Evolutionary conservation across 192 early-diverging fungal genomes (phyloP).

Genomic region (Coemansia sp.): DNA sequence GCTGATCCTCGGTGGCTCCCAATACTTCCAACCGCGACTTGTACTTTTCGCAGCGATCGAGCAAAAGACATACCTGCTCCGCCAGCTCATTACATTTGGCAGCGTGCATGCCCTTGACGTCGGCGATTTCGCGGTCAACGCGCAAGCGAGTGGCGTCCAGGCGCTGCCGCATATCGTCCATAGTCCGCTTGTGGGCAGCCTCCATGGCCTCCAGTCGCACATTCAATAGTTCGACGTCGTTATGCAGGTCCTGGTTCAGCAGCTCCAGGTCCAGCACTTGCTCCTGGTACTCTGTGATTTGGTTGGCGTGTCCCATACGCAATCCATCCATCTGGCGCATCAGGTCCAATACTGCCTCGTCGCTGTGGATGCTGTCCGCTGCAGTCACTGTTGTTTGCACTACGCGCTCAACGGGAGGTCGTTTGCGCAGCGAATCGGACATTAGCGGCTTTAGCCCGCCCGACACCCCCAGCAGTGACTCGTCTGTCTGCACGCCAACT

Average conservation of each 20-base stretch:
- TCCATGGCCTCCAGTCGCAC: slow-evolving; percentile 16
- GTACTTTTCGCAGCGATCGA: slow-evolving; percentile 28
- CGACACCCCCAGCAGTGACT: not conserved
- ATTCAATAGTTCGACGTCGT: slow-evolving; percentile 32
- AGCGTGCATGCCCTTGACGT: slow-evolving; percentile 43
- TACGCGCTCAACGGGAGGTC: slow-evolving; percentile 2
- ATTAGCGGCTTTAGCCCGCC: not conserved
- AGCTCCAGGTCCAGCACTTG: slow-evolving; percentile 48
- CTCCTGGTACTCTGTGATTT: slow-evolving; percentile 52
- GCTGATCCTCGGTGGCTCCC: slow-evolving; percentile 29
- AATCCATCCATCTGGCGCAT: slow-evolving; percentile 46
- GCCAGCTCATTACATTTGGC: slow-evolving; percentile 44
- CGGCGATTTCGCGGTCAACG: slow-evolving; percentile 39
- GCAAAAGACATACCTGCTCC: slow-evolving; percentile 27
- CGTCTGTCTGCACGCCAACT: slow-evolving; percentile 32
- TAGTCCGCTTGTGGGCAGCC: slow-evolving; percentile 10
- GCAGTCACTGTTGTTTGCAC: slow-evolving; percentile 15
- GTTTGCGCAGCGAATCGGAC: not conserved
- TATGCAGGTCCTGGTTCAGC: slow-evolving; percentile 34
- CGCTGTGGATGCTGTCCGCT: slow-evolving; percentile 30
- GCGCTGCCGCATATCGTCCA: slow-evolving; percentile 29
- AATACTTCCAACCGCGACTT: slow-evolving; percentile 4
- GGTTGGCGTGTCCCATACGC: slow-evolving; percentile 36
- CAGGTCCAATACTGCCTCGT: slow-evolving; percentile 46
- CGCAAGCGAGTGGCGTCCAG: slow-evolving; percentile 16